Evolutionary conservation across 1,284 basidiomycete species (phyloP).

Genomic region (Leccinum subspadiceum): DNA sequence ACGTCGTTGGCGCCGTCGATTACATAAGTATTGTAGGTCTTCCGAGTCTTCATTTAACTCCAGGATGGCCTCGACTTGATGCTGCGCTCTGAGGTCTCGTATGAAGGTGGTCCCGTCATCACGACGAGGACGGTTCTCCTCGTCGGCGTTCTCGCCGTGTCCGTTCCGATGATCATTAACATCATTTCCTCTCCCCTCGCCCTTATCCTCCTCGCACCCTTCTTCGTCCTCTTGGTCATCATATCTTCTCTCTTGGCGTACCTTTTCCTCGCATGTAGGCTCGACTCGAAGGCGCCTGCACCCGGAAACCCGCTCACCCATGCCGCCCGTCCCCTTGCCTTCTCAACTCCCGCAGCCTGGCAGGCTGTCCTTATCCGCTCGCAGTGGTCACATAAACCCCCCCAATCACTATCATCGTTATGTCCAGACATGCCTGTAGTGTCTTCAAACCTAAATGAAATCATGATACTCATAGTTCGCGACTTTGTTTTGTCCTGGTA

Average conservation of each 20-base stretch:
- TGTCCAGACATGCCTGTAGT: conserved; percentile 61
- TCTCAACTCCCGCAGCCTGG: conserved; percentile 91
- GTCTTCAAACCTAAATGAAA: conserved; percentile 68
- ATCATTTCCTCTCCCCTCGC: conserved; percentile 62
- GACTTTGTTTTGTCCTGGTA: conserved; percentile 91
- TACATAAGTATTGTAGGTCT: background rate
- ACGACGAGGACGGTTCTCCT: conserved; percentile 49
- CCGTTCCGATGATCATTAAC: conserved; percentile 51
- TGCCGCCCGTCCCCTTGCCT: conserved; percentile 70
- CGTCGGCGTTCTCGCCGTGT: conserved; percentile 52
- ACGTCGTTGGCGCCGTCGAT: background rate
- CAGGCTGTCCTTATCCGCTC: conserved; percentile 81
- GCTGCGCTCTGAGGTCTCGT: conserved; percentile 7
- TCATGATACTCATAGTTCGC: conserved; percentile 75
- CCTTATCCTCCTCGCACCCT: conserved; percentile 62
- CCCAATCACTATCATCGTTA: conserved; percentile 60
- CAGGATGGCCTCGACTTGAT: conserved; percentile 14
- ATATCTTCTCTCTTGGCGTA: conserved; percentile 52
- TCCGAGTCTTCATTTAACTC: background rate
- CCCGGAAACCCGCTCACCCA: conserved; percentile 39
- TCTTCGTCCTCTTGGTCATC: conserved; percentile 49
- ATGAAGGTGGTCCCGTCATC: conserved; percentile 31
- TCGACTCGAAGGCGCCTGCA: conserved; percentile 46
- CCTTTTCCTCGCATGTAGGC: conserved; percentile 53
- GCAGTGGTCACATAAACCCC: conserved; percentile 75